Conservation (phyloP, 257 asterid species). For the Solanum neorickii region DNA sequence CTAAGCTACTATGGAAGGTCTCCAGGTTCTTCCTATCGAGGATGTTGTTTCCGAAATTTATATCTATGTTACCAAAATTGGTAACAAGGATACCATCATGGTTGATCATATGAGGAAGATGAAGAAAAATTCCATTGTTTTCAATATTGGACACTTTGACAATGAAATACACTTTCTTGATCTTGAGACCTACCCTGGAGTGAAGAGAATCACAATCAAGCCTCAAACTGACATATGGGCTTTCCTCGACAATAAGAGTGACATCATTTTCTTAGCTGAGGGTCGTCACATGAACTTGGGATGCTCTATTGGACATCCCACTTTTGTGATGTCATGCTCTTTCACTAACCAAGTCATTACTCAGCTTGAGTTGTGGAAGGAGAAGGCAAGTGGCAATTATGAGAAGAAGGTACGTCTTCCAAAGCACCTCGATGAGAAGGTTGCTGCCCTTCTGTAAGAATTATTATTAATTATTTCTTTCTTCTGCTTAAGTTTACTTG, state of each 20-base stretch:
- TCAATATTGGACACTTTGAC: conserved; percentile 60
- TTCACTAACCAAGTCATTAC: conserved; percentile 58
- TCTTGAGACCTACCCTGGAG: conserved; percentile 45
- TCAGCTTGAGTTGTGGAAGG: conserved; percentile 52
- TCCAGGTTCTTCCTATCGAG: conserved; percentile 41
- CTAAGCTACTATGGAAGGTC: conserved; percentile 54
- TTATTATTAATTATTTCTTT: too few relatives aligned
- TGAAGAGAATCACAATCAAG: conserved; percentile 41
- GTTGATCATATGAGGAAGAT: conserved; percentile 44
- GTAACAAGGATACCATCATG: conserved; percentile 56
- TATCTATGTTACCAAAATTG: conserved; percentile 54
- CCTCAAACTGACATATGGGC: conserved; percentile 52
- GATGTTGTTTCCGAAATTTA: conserved; percentile 35
- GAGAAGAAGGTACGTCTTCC: conserved; percentile 56
- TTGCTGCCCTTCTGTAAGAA: conserved; percentile 28
- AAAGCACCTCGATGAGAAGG: conserved; percentile 55
- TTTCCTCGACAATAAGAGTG: conserved; percentile 31
- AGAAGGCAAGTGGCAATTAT: conserved; percentile 28
- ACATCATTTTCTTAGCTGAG: conserved; percentile 41
- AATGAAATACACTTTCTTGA: conserved; percentile 51
- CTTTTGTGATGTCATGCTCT: conserved; percentile 50
- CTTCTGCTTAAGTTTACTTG: too few relatives aligned
- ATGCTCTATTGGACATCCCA: conserved; percentile 54
- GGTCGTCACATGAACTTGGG: conserved; percentile 67
- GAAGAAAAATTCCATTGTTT: conserved; percentile 54